phyloP scores from a whole-genome alignment of 2,329 filamentous ascomycete genomes.

The Didymella pinodella region DNA sequence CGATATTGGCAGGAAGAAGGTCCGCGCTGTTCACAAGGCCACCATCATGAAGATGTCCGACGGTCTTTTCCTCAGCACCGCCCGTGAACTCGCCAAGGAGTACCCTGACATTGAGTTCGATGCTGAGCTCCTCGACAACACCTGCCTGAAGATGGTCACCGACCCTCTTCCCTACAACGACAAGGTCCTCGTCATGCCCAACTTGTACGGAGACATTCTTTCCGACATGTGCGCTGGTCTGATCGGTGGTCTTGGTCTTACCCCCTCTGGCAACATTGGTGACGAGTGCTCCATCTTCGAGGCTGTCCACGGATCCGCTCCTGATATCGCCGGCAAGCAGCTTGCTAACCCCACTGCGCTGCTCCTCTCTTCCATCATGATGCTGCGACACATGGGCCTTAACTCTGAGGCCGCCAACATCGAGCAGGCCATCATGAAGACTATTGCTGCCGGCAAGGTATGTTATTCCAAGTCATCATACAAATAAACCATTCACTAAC shows the following conservation, averaged over 20 bases:
- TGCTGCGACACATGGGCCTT: slow-evolving; percentile 98
- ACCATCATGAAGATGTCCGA: slow-evolving; percentile 99
- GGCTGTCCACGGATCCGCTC: slow-evolving; percentile 96
- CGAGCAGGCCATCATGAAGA: slow-evolving; percentile 94
- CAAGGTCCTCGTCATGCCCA: slow-evolving; percentile 97
- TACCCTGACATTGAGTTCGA: slow-evolving; percentile 97
- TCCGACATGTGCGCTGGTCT: slow-evolving; percentile 99
- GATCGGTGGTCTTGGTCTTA: slow-evolving; percentile 96
- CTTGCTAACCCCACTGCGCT: slow-evolving; percentile 98
- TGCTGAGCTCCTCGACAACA: slow-evolving; percentile 97
- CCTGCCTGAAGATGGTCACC: slow-evolving; percentile 97
- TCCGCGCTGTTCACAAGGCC: slow-evolving; percentile 98
- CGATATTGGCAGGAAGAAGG: slow-evolving; percentile 92
- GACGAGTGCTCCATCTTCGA: slow-evolving; percentile 99
- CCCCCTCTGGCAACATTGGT: slow-evolving; percentile 97
- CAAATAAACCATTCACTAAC: slow-evolving; percentile 22
- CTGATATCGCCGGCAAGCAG: slow-evolving; percentile 94
- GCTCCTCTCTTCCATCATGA: slow-evolving; percentile 97
- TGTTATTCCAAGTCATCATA: slow-evolving; percentile 28
- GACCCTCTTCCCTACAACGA: slow-evolving; percentile 97
- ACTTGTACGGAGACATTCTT: slow-evolving; percentile 99
- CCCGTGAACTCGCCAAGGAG: slow-evolving; percentile 86
- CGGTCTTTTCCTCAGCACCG: slow-evolving; percentile 93
- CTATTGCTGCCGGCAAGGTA: slow-evolving; percentile 92
- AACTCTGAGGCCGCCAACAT: slow-evolving; percentile 84